Percentiles rank a stretch among this genome's conserved stretches.
Evolutionary conservation across 768 basidiomycete genomes (phyloP).

Genomic region (Termitomyces sp.): DNA sequence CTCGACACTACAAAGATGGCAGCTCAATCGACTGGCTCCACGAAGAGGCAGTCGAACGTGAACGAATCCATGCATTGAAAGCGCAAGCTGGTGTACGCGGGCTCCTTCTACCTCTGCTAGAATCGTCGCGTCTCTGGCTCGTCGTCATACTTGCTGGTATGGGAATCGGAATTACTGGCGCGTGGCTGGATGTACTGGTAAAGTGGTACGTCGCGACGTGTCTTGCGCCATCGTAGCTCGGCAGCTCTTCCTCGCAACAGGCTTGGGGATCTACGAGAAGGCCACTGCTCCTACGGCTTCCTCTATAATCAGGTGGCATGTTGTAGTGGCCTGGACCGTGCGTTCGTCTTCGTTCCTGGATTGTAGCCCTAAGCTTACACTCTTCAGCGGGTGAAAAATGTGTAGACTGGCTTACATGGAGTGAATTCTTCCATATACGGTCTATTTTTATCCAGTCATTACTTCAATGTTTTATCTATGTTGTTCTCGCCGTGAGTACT

Average conservation of each 20-base stretch:
- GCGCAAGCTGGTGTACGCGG: conserved; percentile 55
- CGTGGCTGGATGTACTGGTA: conserved; percentile 70
- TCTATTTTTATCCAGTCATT: conserved; percentile 59
- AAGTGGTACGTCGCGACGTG: conserved; percentile 49
- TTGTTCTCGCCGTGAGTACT: conserved; percentile 54
- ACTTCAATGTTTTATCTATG: conserved; percentile 63
- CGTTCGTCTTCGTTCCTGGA: conserved; percentile 19
- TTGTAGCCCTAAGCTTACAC: conserved; percentile 1
- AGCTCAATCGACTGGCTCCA: conserved; percentile 67
- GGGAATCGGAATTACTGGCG: conserved; percentile 65
- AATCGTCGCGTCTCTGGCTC: conserved; percentile 61
- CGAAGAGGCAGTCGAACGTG: conserved; percentile 61
- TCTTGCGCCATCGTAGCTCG: not conserved
- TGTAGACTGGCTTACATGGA: conserved; percentile 66
- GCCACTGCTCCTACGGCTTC: conserved; percentile 63
- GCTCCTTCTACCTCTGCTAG: conserved; percentile 47
- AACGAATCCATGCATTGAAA: conserved; percentile 44
- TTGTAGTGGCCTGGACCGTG: conserved; percentile 63
- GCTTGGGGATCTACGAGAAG: conserved; percentile 68
- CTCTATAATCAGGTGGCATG: conserved; percentile 72
- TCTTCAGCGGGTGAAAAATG: conserved; percentile 62
- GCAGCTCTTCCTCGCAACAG: conserved; percentile 26
- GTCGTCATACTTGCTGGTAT: conserved; percentile 64
- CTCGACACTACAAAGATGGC: conserved; percentile 51
- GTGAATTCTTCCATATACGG: conserved; percentile 48